Base-by-base conservation (phyloP, 1,284 basidiomycete genomes). In the Dichomitus squalens region DNA sequence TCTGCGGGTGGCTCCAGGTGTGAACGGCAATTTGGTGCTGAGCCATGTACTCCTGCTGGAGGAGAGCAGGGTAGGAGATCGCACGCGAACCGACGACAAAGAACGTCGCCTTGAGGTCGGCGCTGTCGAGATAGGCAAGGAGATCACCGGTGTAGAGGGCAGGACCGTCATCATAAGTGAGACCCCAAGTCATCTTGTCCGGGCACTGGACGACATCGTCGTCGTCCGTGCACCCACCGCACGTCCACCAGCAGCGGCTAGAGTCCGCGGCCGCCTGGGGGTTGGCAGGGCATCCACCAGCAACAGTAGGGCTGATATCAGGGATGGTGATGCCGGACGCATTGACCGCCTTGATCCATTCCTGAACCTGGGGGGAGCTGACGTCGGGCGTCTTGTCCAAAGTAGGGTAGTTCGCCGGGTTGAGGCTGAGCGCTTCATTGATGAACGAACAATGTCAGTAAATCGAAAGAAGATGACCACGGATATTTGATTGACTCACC, bases 11-110 rank as follows among this genome's bases (percentile, higher is more conserved):
- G 61, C 80, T 83, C 86, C 87, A 88, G 1, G 87, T 88, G 71
- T 88, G 86, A 16, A 85, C 84, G 3, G 79, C 82, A 64, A 89
- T 80, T 65, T 92, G 88, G 68, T 92, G 88, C 18, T 85, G 80
- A 49, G 72, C 68, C 78, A 91, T 81, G 75, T 91, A 91, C 75
- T 93, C 85, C 38, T 80, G 73, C 69, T 90, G 91, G 21, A 88
- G 73, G 69, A 83, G 81, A 53, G 81, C 75, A 0, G 86, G 86
- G 64, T 81, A 76, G 7, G 82, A 83, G 59, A 88, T 77, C 59
- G 77, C 84, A 59, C 93, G 86, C 35, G 92, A 94, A 49, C 93
- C 93, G 55, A 95, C 90, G 57, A 88, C 82, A 73, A 95, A 96
- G 79, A 95, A 93, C 4, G 93, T 95, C 2, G 92, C 84, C 69